Conservation (phyloP, 371 early-diverging fungal genomes). For the Mucor plumbeus region DNA sequence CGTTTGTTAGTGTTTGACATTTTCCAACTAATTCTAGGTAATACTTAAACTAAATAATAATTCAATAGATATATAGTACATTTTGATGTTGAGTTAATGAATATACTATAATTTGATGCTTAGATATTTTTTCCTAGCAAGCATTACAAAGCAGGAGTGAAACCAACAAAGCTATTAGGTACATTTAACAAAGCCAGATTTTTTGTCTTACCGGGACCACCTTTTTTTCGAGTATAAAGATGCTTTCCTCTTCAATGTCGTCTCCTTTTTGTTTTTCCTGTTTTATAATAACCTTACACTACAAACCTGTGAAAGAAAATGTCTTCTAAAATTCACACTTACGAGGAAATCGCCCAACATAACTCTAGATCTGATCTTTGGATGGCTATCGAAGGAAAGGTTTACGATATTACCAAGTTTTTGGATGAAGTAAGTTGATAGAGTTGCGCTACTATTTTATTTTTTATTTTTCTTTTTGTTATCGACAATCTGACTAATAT, state of each 20-base stretch:
- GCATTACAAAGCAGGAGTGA: background rate
- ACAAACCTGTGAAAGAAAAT: background rate
- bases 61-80: too few species aligned
- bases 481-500: too few species aligned
- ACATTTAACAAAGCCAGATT: background rate
- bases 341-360: slow-evolving; percentile 69
- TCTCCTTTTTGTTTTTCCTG: background rate
- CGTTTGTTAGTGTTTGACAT: background rate
- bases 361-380: slow-evolving; percentile 60
- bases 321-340: slow-evolving; percentile 46
- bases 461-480: background rate
- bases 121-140: too few species aligned
- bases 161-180: background rate
- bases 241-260: background rate
- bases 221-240: background rate
- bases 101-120: too few species aligned
- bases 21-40: background rate
- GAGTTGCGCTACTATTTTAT: background rate
- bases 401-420: slow-evolving; percentile 85
- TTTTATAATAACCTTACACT: slow-evolving; percentile 15
- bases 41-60: too few species aligned
- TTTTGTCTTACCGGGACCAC: background rate
- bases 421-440: slow-evolving; percentile 62
- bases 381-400: slow-evolving; percentile 81
- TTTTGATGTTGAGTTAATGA: too few species aligned